Base-by-base conservation (phyloP, 345 rosid species). In the Rhodamnia rubescens region DNA sequence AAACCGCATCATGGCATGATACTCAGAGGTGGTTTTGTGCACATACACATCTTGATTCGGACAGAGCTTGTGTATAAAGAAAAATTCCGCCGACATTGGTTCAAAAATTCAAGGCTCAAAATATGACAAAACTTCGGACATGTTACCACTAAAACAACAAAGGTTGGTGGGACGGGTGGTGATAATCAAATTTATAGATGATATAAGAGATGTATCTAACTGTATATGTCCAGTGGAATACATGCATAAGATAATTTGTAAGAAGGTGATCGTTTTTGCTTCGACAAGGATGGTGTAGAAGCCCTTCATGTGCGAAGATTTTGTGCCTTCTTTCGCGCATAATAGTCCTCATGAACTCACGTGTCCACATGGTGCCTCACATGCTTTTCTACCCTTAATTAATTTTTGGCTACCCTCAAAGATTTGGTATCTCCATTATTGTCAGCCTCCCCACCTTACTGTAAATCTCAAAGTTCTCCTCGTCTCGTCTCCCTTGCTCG, bases 341-440 rank as follows among this genome's bases (percentile, higher is more conserved):
- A 36, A 69, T 69, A 36, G 36, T 69, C 1, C 47, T 36, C 47
- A 36, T 53, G 53, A 85, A 78, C 42, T 50, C 57, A 59, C 89
- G 32, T 83, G 81, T 75, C 64, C 87, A 85, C 89, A 81, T 86
- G 89, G 42, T 32, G 40, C 83, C 89, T 83, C 88, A 49, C 8
- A 53, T 83, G 55, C 44, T 53, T 29, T 36, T 20, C 18, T 11
- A 13, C 53, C 50, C 55, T 81, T 80, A 6, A 81, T 20, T 81
- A 24, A 13, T 49, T 81, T 13, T 49, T 81, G 32, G 44, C 83
- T 47, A 36, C 54, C 54, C 40, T 81, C 83, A 36, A 36, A 69
- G 80, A 69, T 69, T 81, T 81, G 52, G 1, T 81, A 47, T 81
- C 83, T 81, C 83, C 55, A 47, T 52, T 20, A 24, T 81, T 52